Evolutionary conservation across 108 stramenopile species (phyloP).

Genomic region (Conticribra guillardii): DNA sequence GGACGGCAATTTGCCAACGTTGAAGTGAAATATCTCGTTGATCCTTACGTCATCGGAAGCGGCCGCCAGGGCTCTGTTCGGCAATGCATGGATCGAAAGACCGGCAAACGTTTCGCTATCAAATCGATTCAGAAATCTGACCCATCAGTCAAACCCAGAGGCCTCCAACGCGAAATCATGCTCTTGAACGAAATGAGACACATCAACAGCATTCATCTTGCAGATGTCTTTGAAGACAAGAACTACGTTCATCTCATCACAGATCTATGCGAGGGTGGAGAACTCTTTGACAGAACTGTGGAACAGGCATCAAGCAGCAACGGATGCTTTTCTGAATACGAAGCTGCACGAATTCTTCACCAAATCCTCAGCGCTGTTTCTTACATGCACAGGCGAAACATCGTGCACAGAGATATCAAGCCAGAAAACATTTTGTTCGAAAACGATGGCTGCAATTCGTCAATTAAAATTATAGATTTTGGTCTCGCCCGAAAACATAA

Average conservation of each 20-base stretch:
- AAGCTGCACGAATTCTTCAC: conserved; percentile 52
- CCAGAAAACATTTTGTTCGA: no score
- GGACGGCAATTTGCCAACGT: conserved; percentile 6
- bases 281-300: conserved; percentile 93
- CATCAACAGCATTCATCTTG: conserved; percentile 73
- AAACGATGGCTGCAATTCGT: conserved; percentile 62
- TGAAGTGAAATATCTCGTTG: conserved; percentile 21
- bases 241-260: conserved; percentile 89
- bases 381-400: conserved; percentile 69
- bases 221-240: conserved; percentile 90
- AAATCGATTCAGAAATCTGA: conserved; percentile 23
- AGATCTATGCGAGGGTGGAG: conserved; percentile 89
- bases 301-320: conserved; percentile 53
- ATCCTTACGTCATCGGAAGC: conserved; percentile 16
- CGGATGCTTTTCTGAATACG: conserved; percentile 56
- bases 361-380: conserved; percentile 67
- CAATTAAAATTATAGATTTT: conserved; percentile 80
- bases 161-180: conserved; percentile 52
- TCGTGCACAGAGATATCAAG: conserved; percentile 80
- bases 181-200: conserved; percentile 71
- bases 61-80: conserved; percentile 35
- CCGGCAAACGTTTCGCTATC: conserved; percentile 28
- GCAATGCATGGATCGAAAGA: conserved; percentile 23
- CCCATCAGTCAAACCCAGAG: conserved; percentile 9
- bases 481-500: conserved; percentile 54